Base-by-base conservation (phyloP, 1,284 basidiomycete species). In the Ganoderma resinaceum region DNA sequence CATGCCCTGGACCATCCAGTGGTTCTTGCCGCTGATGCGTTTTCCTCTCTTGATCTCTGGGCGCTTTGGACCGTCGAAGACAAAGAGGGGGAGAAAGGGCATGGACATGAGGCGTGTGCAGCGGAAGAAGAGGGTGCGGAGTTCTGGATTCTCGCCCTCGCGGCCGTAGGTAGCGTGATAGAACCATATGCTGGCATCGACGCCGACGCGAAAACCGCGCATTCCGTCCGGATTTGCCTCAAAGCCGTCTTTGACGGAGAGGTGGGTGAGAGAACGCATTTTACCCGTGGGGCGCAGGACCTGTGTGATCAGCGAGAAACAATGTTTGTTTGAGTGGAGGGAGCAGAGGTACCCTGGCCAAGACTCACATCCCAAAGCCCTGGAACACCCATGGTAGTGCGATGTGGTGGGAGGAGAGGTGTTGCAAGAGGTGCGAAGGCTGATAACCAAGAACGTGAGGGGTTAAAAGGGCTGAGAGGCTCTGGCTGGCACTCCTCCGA, bases 31-130 rank as follows among this genome's bases (percentile, higher is more conserved):
- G 57, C 84, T 87, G 60, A 93, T 88, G 61, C 85, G 83, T 80
- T 93, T 93, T 11, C 91, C 92, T 35, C 96, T 85, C 82, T 99
- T 99, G 74, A 91, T 81, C 3, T 85, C 83, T 0, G 97, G 97
- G 61, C 96, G 87, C 63, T 90, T 86, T 0, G 94, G 92, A 0
- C 97, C 97, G 80, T 99, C 97, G 76, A 98, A 98, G 1, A 99
- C 95, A 79, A 99, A 98, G 2, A 99, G 83, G 0, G 95, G 95
- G 26, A 96, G 85, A 70, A 97, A 88, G 0, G 96, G 95, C 16
- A 90, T 86, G 63, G 86, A 86, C 75, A 95, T 87, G 2, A 99
- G 86, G 14, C 88, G 88, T 37, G 89, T 87, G 77, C 90, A 92
- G 52, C 89, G 87, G 75, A 93, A 94, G 80, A 94, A 93, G 3